A percentile compares a stretch with the other conserved stretches of the same genome.
phyloP scores from a whole-genome alignment of 805 yeast species.

The Hanseniaspora hatyaiensis region DNA sequence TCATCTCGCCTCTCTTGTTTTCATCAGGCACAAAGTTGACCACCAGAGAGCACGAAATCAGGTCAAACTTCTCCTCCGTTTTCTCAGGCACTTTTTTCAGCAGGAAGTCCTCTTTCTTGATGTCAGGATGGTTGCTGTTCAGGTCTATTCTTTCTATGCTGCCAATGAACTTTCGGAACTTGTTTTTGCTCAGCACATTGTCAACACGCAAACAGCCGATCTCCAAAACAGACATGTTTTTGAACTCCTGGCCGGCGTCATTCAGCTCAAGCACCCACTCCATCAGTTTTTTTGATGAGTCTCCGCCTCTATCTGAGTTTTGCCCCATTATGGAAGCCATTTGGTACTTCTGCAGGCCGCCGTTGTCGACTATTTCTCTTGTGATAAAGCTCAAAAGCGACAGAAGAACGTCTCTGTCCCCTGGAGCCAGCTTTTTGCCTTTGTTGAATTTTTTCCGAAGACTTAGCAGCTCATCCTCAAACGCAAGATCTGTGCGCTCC shows the following conservation, averaged over 20 bases:
- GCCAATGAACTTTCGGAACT: constrained; percentile 36
- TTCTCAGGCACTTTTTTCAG: constrained; percentile 47
- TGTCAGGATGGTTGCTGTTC: constrained; percentile 61
- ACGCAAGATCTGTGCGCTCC: constrained; percentile 18
- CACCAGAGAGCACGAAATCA: constrained; percentile 76
- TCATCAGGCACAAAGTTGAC: constrained; percentile 78
- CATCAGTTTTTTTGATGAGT: constrained; percentile 71
- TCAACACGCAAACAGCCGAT: constrained; percentile 67
- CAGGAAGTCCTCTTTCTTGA: constrained; percentile 76
- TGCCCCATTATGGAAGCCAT: constrained; percentile 82
- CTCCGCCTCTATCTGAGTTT: constrained; percentile 69
- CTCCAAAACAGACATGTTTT: constrained; percentile 46
- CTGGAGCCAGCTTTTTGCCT: constrained; percentile 19
- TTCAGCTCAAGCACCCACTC: constrained; percentile 47
- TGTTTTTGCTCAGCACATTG: constrained; percentile 49
- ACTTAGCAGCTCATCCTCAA: neutral
- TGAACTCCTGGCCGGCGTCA: constrained; percentile 1
- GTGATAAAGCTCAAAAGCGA: constrained; percentile 42
- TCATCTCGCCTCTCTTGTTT: constrained; percentile 63
- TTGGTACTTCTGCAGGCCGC: constrained; percentile 74
- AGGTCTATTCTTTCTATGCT: constrained; percentile 59
- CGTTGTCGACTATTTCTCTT: constrained; percentile 49
- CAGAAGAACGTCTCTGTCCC: constrained; percentile 15
- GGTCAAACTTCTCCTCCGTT: constrained; percentile 38
- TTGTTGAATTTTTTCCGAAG: constrained; percentile 17